Percentiles rank a stretch among this genome's conserved stretches.
These are phyloP conservation scores for Parmelia sp. DNA, from an alignment of 495 filamentous ascomycete genomes.

Conservation along the genomic window DNA sequence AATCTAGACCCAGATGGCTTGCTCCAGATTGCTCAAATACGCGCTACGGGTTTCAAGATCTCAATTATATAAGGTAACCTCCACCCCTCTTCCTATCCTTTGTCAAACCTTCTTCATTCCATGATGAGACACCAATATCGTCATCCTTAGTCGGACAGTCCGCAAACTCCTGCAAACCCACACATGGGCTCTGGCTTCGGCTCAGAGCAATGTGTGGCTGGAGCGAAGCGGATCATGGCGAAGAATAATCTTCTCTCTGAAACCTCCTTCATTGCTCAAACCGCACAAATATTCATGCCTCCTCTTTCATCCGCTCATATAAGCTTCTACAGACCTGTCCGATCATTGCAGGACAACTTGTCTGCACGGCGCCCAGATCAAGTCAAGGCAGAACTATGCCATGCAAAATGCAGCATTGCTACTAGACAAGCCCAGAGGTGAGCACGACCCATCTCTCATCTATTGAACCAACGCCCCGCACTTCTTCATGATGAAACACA, in stretches of 20 bases:
- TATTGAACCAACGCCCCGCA: background rate
- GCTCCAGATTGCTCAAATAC: background rate
- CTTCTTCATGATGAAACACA: background rate
- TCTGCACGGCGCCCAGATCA: background rate
- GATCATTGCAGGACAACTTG: too few relatives aligned
- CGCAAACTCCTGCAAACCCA: conserved; percentile 10
- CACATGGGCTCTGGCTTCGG: conserved; percentile 13
- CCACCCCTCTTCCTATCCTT: too few relatives aligned
- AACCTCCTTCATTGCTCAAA: background rate
- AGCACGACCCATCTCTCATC: background rate
- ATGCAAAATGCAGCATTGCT: background rate
- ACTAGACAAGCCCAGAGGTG: background rate
- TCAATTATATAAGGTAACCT: background rate
- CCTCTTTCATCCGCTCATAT: background rate
- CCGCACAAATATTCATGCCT: background rate
- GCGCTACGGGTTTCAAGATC: too few relatives aligned
- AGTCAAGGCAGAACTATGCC: background rate
- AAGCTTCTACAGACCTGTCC: background rate
- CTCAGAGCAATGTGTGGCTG: conserved; percentile 19
- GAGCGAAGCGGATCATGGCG: conserved; percentile 26
- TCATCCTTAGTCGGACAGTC: conserved; percentile 36
- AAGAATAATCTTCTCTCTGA: conserved; percentile 36
- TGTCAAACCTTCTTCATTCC: background rate
- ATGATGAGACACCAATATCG: conserved; percentile 33
- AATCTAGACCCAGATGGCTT: background rate